Evolutionary conservation across 495 filamentous ascomycete species (phyloP).

Genomic region (Penicillium coffeae): DNA sequence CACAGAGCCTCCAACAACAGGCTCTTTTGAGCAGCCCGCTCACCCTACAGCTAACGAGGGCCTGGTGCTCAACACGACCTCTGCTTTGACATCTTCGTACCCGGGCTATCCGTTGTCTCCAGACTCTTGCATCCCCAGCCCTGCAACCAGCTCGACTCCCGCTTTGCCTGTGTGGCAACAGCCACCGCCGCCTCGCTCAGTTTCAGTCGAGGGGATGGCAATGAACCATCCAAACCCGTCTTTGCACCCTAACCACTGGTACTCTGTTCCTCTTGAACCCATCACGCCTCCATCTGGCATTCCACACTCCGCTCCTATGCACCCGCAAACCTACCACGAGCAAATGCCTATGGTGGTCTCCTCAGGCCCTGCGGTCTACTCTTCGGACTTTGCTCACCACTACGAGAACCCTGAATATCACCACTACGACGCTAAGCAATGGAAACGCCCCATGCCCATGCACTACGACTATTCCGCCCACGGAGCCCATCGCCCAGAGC

Average conservation of each 20-base stretch:
- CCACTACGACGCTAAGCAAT: conserved; percentile 28
- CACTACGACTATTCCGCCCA: conserved; percentile 27
- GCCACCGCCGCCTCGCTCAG: conserved; percentile 16
- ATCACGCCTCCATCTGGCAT: conserved; percentile 23
- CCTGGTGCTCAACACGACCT: conserved; percentile 19
- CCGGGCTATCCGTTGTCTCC: conserved; percentile 26
- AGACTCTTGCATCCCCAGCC: conserved; percentile 23
- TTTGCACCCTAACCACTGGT: conserved; percentile 29
- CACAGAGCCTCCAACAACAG: conserved; percentile 19
- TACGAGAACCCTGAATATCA: conserved; percentile 18
- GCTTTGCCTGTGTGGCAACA: conserved; percentile 13
- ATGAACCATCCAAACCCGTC: conserved; percentile 16
- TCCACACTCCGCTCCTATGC: conserved; percentile 27
- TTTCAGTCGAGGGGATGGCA: conserved; percentile 18
- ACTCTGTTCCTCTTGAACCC: conserved; percentile 30
- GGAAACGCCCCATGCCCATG: conserved; percentile 32
- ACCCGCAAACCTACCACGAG: conserved; percentile 21
- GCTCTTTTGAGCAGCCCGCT: conserved; percentile 27
- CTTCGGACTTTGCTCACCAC: conserved; percentile 16
- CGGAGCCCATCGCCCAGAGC: conserved; percentile 17
- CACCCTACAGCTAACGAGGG: conserved; percentile 21
- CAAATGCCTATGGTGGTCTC: conserved; percentile 23
- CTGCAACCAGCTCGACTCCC: conserved; percentile 8
- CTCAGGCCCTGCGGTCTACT: conserved; percentile 16
- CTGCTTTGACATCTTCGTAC: conserved; percentile 21